These are phyloP conservation scores for Petunia secreta DNA, from an alignment of 257 asterid species.

Conservation along the genomic window DNA sequence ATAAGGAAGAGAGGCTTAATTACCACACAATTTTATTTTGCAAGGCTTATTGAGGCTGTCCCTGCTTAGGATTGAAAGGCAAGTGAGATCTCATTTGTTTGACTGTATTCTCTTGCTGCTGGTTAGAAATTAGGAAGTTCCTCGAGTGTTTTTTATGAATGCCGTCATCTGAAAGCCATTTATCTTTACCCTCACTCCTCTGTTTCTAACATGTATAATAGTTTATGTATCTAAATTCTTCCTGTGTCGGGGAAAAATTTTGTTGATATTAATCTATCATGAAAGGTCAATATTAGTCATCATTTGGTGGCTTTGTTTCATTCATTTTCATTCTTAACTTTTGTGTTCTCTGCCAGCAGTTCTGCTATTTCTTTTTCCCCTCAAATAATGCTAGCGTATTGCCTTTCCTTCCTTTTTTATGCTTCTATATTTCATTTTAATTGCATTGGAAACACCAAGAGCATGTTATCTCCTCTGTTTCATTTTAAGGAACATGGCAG, in stretches of 20 bases:
- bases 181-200: background rate
- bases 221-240: conserved; percentile 12
- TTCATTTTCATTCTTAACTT: background rate
- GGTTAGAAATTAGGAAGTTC: conserved; percentile 25
- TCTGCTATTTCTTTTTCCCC: background rate
- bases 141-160: conserved; percentile 16
- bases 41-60: conserved; percentile 83
- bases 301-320: background rate
- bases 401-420: background rate
- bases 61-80: conserved; percentile 56
- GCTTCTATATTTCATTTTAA: background rate
- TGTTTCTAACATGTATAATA: conserved; percentile 28
- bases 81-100: conserved; percentile 48
- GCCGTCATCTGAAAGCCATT: background rate
- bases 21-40: conserved; percentile 85
- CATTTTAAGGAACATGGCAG: background rate
- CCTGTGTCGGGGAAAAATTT: conserved; percentile 8
- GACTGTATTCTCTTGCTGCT: conserved; percentile 24
- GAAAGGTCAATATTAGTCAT: conserved; percentile 23
- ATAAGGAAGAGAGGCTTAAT: conserved; percentile 76
- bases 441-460: background rate
- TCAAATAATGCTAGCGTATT: background rate
- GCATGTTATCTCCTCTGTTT: background rate
- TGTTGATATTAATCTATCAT: background rate
- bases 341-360: conserved; percentile 20